phyloP scores from a whole-genome alignment of 2,329 filamentous ascomycete species.

The Dryadomyces sulphureus region DNA sequence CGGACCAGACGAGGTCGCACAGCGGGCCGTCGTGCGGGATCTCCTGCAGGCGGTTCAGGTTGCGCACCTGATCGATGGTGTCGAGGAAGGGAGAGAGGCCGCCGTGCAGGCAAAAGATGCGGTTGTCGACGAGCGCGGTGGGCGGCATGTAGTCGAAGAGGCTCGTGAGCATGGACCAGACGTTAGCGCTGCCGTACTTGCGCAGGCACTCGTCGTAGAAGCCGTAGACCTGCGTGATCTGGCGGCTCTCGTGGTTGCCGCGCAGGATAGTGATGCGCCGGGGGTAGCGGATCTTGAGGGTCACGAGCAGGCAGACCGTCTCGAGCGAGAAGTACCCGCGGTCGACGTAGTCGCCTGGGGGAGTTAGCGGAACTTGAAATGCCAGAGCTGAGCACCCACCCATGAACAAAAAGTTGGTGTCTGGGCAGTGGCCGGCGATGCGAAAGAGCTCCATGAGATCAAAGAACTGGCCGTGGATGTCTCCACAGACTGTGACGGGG shows the following conservation, averaged over 20 bases:
- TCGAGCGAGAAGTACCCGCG: background rate
- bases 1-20: conserved; percentile 2
- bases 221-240: conserved; percentile 97
- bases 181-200: conserved; percentile 21
- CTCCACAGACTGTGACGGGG: background rate
- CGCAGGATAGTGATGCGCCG: conserved; percentile 1
- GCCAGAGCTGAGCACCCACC: background rate
- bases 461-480: conserved; percentile 2
- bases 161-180: background rate
- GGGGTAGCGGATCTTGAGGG: conserved; percentile 1
- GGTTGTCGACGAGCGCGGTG: background rate
- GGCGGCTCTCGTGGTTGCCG: conserved; percentile 55
- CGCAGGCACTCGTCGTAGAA: conserved; percentile 98
- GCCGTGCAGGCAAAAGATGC: background rate
- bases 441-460: conserved; percentile 1
- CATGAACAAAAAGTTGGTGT: conserved; percentile 2
- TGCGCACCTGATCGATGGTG: background rate
- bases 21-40: conserved; percentile 1
- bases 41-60: background rate
- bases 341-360: conserved; percentile 1
- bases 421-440: background rate
- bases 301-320: background rate
- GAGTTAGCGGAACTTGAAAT: background rate
- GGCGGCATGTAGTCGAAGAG: background rate
- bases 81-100: conserved; percentile 1